Base-by-base conservation (phyloP, 2,329 filamentous ascomycete genomes). In the Cercospora janseana region DNA sequence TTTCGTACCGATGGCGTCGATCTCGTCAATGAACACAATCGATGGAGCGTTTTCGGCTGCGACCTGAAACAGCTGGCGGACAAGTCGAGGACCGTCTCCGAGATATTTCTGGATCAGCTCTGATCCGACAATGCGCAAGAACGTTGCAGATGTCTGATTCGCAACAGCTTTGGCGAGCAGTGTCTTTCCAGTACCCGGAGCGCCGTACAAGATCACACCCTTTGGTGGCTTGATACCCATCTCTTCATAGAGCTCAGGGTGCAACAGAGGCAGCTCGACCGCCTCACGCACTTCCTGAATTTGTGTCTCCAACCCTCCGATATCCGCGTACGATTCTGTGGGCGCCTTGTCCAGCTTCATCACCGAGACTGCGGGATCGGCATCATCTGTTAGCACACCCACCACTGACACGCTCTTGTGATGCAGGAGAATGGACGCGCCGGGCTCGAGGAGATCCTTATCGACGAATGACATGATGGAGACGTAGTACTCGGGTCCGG, bases 391-490 rank as follows among this genome's bases (percentile, higher is more conserved):
- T 63, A 98, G 76, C 15, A 98, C 93, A 70, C 94, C 93, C 23
- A 98, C 93, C 35, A 98, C 95, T 32, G 92, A 96, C 44, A 97
- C 92, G 46, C 88, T 94, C 77, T 98, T 98, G 73, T 98, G 93
- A 67, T 98, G 93, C 52, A 98, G 77, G 41, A 98, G 77, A 41
- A 98, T 93, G 63, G 90, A 96, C 13, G 93, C 90, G 54, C 94
- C 94, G 1, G 93, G 93, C 72, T 98, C 93, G 34, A 98, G 80
- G 3, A 98, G 82, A 34, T 98, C 93, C 74, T 98, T 98, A 78
- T 98, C 93, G 60, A 98, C 93, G 65, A 98, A 98, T 47, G 92
- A 97, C 93, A 98, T 97, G 80, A 98, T 98, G 63, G 91, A 96
- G 61, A 98, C 93, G 70, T 97, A 98, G 79, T 95, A 98, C 71